Percentiles rank a stretch among this genome's conserved stretches.
Conservation (phyloP, 441 rosid genomes). For the Pelargonium cotyledonis region DNA sequence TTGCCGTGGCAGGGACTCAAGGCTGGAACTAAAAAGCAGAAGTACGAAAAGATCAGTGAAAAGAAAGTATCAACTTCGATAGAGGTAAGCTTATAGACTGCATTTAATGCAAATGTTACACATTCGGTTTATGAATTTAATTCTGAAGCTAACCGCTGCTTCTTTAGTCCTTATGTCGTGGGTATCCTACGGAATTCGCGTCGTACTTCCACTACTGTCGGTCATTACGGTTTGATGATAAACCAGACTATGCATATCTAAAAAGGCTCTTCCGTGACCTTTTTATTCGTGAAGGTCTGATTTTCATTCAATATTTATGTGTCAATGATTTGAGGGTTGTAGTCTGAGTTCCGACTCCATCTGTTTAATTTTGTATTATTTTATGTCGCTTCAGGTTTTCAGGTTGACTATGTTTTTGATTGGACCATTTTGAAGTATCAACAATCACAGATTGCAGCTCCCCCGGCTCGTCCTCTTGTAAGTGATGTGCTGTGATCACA, state of each 20-base stretch:
- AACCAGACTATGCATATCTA: constrained; percentile 88
- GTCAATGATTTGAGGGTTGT: no score
- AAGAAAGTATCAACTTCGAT: constrained; percentile 81
- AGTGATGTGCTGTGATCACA: constrained; percentile 16
- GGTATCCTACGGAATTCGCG: constrained; percentile 92
- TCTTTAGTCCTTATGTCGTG: constrained; percentile 75
- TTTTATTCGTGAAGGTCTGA: constrained; percentile 91
- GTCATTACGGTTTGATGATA: constrained; percentile 87
- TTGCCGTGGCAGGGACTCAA: constrained; percentile 96
- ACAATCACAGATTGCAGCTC: constrained; percentile 77
- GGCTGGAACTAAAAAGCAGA: constrained; percentile 91
- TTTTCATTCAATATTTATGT: background rate
- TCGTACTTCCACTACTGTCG: constrained; percentile 97
- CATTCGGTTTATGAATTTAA: constrained; percentile 22
- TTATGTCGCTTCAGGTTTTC: constrained; percentile 57
- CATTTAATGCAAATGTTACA: constrained; percentile 1
- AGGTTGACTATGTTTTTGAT: constrained; percentile 84
- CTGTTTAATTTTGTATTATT: constrained; percentile 8
- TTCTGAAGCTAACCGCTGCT: background rate
- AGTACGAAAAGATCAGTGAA: constrained; percentile 86
- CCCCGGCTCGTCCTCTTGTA: constrained; percentile 58
- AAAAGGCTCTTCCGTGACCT: constrained; percentile 91
- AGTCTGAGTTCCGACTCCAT: no score
- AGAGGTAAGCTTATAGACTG: constrained; percentile 45
- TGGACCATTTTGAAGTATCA: constrained; percentile 64